Base-by-base conservation (phyloP, 768 basidiomycete species). In the Guyanaporus albipodus region DNA sequence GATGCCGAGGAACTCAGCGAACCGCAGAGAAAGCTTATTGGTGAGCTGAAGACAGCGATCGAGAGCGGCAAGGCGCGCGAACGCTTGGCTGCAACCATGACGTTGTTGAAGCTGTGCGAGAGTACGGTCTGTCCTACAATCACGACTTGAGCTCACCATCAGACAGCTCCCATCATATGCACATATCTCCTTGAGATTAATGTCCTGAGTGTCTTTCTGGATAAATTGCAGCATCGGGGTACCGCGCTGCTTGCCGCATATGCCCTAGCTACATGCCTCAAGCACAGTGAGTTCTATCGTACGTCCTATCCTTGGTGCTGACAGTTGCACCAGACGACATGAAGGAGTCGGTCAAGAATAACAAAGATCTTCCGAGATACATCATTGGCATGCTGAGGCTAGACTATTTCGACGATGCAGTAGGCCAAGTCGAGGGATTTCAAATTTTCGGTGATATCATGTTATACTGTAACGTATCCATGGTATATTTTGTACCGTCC, bases 381-480 rank as follows among this genome's bases (percentile, higher is more conserved):
- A 49, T 50, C 22, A 38, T 53, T 4, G 15, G 27, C 7, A 46
- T 49, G 44, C 35, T 49, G 4, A 14, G 31, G 31, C n/a, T 34
- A 17, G 44, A 49, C 40, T 46, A 46, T n/a, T 45, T 49, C 6
- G 51, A 52, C 3, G 42, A 41, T 9, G 35, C 43, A 0, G 24
- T 49, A 0, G 52, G 43, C 14, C 43, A 21, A 43, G 42, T 41
- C 38, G 41, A 40, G 46, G 46, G 5, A 49, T 46, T 17, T 31
- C 60, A 61, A 35, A 49, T 61, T 1, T 61, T 61, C 15, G 36
- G 37, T 1, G 44, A 61, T 21, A 41, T 61, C 6, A 59, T 61
- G 55, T 44, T 49, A 31, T 28, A 55, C 4, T 50, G 60, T 61
- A 52, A 52, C 15, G 19, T 26, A 23, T 15, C 8, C n/a, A n/a